Base-by-base conservation (phyloP, 176 grass and related monocot species). In the Calamus simplicifolius region DNA sequence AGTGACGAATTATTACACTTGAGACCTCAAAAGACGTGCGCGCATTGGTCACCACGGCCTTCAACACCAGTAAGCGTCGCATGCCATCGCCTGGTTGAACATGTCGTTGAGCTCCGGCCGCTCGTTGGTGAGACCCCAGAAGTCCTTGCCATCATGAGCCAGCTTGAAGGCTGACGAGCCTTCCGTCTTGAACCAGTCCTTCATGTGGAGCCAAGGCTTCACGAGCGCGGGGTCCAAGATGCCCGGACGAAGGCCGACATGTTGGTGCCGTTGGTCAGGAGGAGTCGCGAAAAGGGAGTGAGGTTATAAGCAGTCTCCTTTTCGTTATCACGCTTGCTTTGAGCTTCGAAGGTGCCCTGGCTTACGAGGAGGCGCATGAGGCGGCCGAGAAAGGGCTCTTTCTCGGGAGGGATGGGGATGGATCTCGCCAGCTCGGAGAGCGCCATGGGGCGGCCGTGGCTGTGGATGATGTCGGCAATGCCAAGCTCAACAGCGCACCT, bases 31-130 rank as follows among this genome's bases (percentile, higher is more conserved):
- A 80, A 80, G 38, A 80, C 35, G 2, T 29, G 15, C n/a, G 35
- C 48, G 8, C 29, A 3, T 52, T 17, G 2, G 25, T 56, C 4
- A 73, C 52, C 2, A 57, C 51, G 1, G 35, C n/a, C n/a, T n/a
- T n/a, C 30, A 59, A 50, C 8, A 74, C 21, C 80, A 13, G 31
- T 18, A 29, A 4, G 51, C 61, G 12, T 82, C 59, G 0, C 56
- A 29, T 0, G 71, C 67, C 72, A 84, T 73, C n/a, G 50, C 59
- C 6, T 62, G 54, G 19, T 80, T 80, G 25, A 89, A 69, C 15
- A 54, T 0, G 8, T 2, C 19, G 13, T 50, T 35, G 52, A 74
- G 51, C 0, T 27, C 56, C 2, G 49, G 23, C 4, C 73, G 6
- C 0, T 16, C 56, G 50, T 27, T 18, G 2, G 64, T 5, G 25